Percentiles rank a stretch among this genome's conserved stretches.
Evolutionary conservation across 2,329 filamentous ascomycete species (phyloP).

Genomic region (Endoconidiophora polonica): DNA sequence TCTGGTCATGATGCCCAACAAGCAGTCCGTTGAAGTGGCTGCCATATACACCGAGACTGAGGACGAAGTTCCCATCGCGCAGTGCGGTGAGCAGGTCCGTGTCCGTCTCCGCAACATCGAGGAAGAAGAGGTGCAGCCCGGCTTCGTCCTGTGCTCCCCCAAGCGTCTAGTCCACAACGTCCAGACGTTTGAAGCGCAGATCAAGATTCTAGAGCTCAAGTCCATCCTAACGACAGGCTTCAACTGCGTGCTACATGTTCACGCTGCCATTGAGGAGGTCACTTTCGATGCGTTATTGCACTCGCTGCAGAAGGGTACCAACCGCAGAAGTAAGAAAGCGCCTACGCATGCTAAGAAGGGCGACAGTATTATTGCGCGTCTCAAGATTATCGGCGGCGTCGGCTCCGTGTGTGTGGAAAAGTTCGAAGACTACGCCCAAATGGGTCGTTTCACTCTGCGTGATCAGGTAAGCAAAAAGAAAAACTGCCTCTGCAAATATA

Average conservation of each 20-base stretch:
- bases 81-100: conserved; percentile 89
- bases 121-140: conserved; percentile 90
- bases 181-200: conserved; percentile 81
- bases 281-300: conserved; percentile 79
- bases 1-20: conserved; percentile 92
- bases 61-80: conserved; percentile 67
- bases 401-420: conserved; percentile 82
- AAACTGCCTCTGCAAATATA: background rate
- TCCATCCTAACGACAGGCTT: conserved; percentile 86
- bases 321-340: conserved; percentile 79
- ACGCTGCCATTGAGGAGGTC: conserved; percentile 94
- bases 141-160: conserved; percentile 89
- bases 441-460: conserved; percentile 78
- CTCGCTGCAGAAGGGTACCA: conserved; percentile 88
- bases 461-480: conserved; percentile 48
- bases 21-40: conserved; percentile 60
- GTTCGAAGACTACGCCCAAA: conserved; percentile 91
- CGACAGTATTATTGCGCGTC: conserved; percentile 74
- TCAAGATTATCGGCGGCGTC: conserved; percentile 73
- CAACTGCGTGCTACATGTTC: conserved; percentile 94
- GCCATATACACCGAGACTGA: conserved; percentile 92
- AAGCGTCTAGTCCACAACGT: conserved; percentile 91
- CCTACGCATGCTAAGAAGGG: conserved; percentile 77
- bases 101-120: conserved; percentile 85
- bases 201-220: conserved; percentile 87